Conservation (phyloP, 1,284 basidiomycete species). For the Anthracocystis setariae region DNA sequence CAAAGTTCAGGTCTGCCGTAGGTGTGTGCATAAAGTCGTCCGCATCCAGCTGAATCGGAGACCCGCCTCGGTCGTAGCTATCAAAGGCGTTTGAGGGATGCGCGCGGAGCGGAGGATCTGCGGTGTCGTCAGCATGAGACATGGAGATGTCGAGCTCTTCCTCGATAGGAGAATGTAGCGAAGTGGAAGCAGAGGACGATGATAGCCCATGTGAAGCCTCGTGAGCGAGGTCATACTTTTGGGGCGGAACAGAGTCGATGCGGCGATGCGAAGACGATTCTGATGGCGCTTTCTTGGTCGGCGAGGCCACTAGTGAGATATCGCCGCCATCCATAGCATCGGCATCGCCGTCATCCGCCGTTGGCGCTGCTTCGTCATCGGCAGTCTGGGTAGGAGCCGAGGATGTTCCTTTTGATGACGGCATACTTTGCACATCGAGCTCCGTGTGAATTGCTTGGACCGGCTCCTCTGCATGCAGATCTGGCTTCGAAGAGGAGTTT, state of each 20-base stretch:
- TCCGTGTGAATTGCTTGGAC: neutral
- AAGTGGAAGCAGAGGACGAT: conserved; percentile 18
- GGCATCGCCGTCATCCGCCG: neutral
- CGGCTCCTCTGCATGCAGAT: neutral
- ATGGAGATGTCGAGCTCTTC: conserved; percentile 25
- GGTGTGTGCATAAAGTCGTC: neutral
- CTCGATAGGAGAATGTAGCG: conserved; percentile 10
- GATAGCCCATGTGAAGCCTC: conserved; percentile 7
- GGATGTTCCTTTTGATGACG: neutral
- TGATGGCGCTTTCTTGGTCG: neutral
- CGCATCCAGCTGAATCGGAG: neutral
- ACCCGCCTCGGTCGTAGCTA: neutral
- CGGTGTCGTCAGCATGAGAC: conserved; percentile 2
- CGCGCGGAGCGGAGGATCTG: neutral
- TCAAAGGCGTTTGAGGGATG: neutral
- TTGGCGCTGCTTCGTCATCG: neutral
- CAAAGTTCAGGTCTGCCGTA: conserved; percentile 40
- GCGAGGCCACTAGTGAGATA: conserved; percentile 28
- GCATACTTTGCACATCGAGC: neutral
- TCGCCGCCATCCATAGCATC: conserved; percentile 14
- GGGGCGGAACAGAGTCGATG: conserved; percentile 46
- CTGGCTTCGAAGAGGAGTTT: neutral
- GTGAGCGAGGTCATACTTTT: conserved; percentile 30
- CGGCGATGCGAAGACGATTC: conserved; percentile 18
- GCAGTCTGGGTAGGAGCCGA: neutral